These are phyloP conservation scores for Obba rivulosa DNA, from an alignment of 768 basidiomycete species.

Conservation along the genomic window DNA sequence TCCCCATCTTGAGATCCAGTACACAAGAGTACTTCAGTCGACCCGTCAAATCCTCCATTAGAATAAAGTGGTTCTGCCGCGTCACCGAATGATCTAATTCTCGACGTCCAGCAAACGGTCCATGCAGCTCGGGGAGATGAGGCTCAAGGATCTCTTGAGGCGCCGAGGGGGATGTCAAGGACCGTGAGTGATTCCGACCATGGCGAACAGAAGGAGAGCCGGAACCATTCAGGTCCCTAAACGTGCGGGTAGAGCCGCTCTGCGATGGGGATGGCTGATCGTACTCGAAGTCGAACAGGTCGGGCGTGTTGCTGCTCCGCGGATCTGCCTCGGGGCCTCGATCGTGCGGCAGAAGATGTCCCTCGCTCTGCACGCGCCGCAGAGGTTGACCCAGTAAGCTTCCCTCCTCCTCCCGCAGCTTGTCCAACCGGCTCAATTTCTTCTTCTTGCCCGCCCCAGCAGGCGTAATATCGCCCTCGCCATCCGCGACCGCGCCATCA, in stretches of 20 bases:
- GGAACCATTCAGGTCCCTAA: neutral
- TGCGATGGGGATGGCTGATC: neutral
- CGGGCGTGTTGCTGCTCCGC: constrained; percentile 25
- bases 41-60: constrained; percentile 98
- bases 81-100: constrained; percentile 36
- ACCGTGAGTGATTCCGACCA: constrained; percentile 7
- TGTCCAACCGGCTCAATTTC: constrained; percentile 37
- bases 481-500: constrained; percentile 32
- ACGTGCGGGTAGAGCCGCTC: neutral
- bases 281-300: constrained; percentile 27
- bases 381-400: constrained; percentile 33
- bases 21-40: constrained; percentile 89
- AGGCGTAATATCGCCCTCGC: constrained; percentile 27
- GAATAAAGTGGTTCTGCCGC: constrained; percentile 94
- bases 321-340: constrained; percentile 26
- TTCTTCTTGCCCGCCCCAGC: constrained; percentile 28
- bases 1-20: constrained; percentile 99
- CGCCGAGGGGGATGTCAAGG: neutral
- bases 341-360: constrained; percentile 31
- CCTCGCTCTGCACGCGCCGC: constrained; percentile 65
- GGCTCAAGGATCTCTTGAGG: constrained; percentile 11
- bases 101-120: constrained; percentile 1
- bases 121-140: constrained; percentile 11
- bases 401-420: constrained; percentile 35
- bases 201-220: constrained; percentile 9